Evolutionary conservation across 768 basidiomycete species (phyloP), one percentile per base, ranked within the genome.

Genomic region (Floccularia luteovirens): DNA sequence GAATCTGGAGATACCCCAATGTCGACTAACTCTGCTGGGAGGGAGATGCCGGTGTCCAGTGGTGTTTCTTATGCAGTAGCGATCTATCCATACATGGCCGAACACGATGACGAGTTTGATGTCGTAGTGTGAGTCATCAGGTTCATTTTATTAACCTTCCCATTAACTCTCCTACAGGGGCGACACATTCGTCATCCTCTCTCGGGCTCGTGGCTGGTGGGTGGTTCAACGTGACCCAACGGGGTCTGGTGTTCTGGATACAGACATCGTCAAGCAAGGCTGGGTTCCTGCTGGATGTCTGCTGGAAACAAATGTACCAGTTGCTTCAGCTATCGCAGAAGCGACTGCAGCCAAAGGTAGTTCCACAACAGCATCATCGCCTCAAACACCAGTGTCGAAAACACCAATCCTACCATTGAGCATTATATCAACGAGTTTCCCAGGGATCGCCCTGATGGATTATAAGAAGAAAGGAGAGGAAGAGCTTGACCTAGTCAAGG

Each of bases 281-380:
- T 98, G 94, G 94, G 93, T 99, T 2, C 94, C 94, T 28, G 93
- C 94, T 3, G 94, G 94, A 24, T 99, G 94, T 57, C 69, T 99
- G 11, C 75, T 98, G 25, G 94, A 99, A 60, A 90, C 90, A 4
- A 85, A 81, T 36, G 82, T 90, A 1, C 92, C 96, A 2, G 90
- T 94, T 3, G 85, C 90, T 8, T 79, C 80, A 19, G 88, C 90
- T 2, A 82, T 91, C 24, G 80, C 86, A 13, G 87, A 90, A 54
- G 87, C 89, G 2, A 84, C 74, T 1, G 79, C 81, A 2, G 72
- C 72, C 10, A 78, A 78, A 42, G 70, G 67, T 24, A 57, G 62
- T 3, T 62, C 69, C 10, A 42, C 48, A 28, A 45, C 57, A 31
- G 63, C 63, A 17, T 66, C 69, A 3, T 55, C 69, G 8, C 58